Conservation (phyloP, 2,329 filamentous ascomycete species). For the Paecilomyces variotii region DNA sequence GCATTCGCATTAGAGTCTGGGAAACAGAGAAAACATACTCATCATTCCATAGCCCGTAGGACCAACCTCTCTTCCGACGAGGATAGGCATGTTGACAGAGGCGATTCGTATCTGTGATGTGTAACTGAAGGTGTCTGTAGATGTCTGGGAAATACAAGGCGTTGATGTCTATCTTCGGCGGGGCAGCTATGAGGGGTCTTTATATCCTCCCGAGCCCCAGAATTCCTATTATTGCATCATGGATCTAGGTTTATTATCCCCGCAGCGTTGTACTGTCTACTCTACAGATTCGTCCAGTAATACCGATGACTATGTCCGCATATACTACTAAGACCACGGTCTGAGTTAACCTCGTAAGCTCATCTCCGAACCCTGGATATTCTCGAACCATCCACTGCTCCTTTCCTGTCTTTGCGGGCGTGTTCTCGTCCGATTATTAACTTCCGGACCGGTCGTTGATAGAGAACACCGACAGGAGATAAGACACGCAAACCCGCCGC, state of each 20-base stretch:
- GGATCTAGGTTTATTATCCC: not conserved
- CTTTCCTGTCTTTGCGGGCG: not conserved
- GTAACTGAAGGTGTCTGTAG: not conserved
- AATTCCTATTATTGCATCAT: not conserved
- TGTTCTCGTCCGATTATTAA: not conserved
- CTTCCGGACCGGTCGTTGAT: not conserved
- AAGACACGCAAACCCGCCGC: too few relatives aligned
- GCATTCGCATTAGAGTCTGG: not conserved
- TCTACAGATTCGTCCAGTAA: not conserved
- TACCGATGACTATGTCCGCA: not conserved
- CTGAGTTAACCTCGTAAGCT: not conserved
- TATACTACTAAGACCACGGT: not conserved
- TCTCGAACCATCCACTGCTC: not conserved
- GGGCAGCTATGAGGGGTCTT: not conserved
- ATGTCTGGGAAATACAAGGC: not conserved
- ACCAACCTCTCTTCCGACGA: constrained; percentile 10
- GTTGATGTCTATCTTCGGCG: not conserved
- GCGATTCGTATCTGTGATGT: not conserved
- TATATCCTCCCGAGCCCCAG: not conserved
- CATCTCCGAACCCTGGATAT: not conserved
- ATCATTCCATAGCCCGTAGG: constrained; percentile 12
- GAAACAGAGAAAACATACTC: constrained; percentile 5
- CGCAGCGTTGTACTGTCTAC: not conserved
- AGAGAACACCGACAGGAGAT: not conserved
- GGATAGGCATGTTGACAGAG: constrained; percentile 7